Conservation (phyloP, 345 rosid genomes). For the Eucalyptus sp. region DNA sequence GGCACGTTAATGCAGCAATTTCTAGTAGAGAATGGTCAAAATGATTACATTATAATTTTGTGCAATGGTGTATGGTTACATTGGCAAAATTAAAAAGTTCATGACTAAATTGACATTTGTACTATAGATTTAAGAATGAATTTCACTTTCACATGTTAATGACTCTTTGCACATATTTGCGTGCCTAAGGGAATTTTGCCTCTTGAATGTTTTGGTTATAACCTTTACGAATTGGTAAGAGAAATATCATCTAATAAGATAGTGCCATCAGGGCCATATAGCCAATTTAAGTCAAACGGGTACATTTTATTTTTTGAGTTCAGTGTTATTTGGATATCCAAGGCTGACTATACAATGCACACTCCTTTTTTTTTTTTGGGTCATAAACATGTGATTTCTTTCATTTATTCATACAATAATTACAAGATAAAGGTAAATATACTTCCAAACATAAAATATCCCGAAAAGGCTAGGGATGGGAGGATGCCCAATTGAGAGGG, state of each 20-base stretch:
- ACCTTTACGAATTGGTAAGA: not conserved
- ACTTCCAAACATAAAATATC: no score
- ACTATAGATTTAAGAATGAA: accelerated
- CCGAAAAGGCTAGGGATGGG: accelerated
- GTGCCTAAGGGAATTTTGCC: not conserved
- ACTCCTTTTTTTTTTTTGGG: accelerated
- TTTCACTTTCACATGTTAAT: not conserved
- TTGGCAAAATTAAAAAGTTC: accelerated
- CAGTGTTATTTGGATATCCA: not conserved
- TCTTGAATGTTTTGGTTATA: not conserved
- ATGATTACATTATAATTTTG: not conserved
- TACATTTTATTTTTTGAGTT: not conserved
- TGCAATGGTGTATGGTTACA: not conserved
- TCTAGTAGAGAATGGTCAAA: not conserved
- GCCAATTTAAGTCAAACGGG: not conserved
- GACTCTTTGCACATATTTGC: not conserved
- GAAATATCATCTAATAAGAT: not conserved
- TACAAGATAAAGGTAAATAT: accelerated
- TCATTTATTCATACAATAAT: no score
- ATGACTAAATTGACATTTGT: accelerated
- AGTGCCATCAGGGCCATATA: not conserved
- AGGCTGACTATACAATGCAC: not conserved
- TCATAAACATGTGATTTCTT: no score
- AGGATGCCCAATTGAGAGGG: no score
- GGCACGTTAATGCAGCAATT: not conserved